Evolutionary conservation across 768 basidiomycete species (phyloP).

Genomic region (Lactifluus pinguis): DNA sequence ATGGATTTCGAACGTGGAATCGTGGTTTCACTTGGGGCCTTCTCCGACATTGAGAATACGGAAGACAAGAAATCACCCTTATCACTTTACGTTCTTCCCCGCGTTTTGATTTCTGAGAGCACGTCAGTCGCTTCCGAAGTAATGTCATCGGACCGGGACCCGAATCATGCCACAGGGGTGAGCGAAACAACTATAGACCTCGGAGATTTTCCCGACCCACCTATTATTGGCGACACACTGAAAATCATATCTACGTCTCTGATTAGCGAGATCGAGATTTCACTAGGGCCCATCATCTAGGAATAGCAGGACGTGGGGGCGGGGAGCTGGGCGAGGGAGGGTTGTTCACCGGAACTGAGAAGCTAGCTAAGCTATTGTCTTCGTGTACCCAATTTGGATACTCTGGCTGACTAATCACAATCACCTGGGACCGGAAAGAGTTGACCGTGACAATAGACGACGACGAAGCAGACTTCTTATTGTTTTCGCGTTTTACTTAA

Average conservation of each 20-base stretch:
- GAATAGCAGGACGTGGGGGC: not conserved
- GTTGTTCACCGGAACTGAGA: not conserved
- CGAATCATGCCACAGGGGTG: not conserved
- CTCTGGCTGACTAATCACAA: too few relatives aligned
- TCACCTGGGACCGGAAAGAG: too few relatives aligned
- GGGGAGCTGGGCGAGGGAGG: too few relatives aligned
- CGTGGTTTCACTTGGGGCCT: slow-evolving; percentile 1
- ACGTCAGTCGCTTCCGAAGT: slow-evolving; percentile 3
- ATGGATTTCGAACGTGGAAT: slow-evolving; percentile 8
- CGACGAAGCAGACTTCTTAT: too few relatives aligned
- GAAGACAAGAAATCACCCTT: slow-evolving; percentile 1
- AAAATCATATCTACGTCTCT: slow-evolving; percentile 1
- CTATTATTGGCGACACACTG: not conserved
- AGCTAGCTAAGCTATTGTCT: not conserved
- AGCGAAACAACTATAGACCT: slow-evolving; percentile 13
- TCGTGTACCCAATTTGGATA: too few relatives aligned
- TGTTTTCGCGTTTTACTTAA: too few relatives aligned
- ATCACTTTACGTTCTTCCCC: slow-evolving; percentile 6
- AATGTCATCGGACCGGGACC: not conserved
- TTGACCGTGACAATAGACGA: too few relatives aligned
- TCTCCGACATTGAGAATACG: not conserved
- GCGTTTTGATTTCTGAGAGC: slow-evolving; percentile 12
- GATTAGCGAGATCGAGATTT: slow-evolving; percentile 6
- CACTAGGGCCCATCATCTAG: slow-evolving; percentile 2
- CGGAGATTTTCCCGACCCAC: slow-evolving; percentile 12